These are phyloP conservation scores for Porphyrellus cyaneotinctus DNA, from an alignment of 768 basidiomycete species.

Conservation along the genomic window DNA sequence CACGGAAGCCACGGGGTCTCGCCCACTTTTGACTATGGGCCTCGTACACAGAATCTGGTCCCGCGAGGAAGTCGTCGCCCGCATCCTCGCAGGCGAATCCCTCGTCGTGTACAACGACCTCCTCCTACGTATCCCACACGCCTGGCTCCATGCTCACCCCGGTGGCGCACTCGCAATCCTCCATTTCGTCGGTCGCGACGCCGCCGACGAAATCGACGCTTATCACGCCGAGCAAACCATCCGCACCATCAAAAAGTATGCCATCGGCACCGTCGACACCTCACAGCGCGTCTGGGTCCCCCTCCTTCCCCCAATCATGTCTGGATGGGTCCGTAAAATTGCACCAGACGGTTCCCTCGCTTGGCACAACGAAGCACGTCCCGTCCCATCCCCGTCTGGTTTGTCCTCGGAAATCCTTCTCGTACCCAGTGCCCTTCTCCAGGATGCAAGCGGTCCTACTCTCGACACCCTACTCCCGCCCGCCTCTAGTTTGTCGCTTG, in stretches of 20 bases:
- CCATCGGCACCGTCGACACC: slow-evolving; percentile 62
- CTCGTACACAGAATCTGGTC: slow-evolving; percentile 34
- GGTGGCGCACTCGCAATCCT: slow-evolving; percentile 86
- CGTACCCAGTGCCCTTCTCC: slow-evolving; percentile 34
- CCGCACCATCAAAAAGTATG: slow-evolving; percentile 42
- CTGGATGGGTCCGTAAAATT: slow-evolving; percentile 71
- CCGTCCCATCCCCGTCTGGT: slow-evolving; percentile 35
- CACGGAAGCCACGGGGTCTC: neutral
- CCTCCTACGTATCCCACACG: slow-evolving; percentile 59
- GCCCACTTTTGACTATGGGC: slow-evolving; percentile 21
- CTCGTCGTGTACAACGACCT: slow-evolving; percentile 70
- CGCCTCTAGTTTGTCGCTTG: slow-evolving; percentile 50
- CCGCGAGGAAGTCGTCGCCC: slow-evolving; percentile 57
- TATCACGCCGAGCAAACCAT: slow-evolving; percentile 60
- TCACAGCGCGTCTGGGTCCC: slow-evolving; percentile 62
- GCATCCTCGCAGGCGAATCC: slow-evolving; percentile 70
- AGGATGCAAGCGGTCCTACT: slow-evolving; percentile 37
- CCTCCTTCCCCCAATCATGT: slow-evolving; percentile 79
- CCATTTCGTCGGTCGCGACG: slow-evolving; percentile 94
- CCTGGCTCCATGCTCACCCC: slow-evolving; percentile 86
- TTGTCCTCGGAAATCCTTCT: slow-evolving; percentile 60
- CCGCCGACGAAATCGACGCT: slow-evolving; percentile 90
- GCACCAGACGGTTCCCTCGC: slow-evolving; percentile 39
- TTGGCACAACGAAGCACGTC: slow-evolving; percentile 64
- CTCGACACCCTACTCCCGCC: slow-evolving; percentile 46